phyloP scores from a whole-genome alignment of 1,284 basidiomycete species.

The Cerrena zonata region DNA sequence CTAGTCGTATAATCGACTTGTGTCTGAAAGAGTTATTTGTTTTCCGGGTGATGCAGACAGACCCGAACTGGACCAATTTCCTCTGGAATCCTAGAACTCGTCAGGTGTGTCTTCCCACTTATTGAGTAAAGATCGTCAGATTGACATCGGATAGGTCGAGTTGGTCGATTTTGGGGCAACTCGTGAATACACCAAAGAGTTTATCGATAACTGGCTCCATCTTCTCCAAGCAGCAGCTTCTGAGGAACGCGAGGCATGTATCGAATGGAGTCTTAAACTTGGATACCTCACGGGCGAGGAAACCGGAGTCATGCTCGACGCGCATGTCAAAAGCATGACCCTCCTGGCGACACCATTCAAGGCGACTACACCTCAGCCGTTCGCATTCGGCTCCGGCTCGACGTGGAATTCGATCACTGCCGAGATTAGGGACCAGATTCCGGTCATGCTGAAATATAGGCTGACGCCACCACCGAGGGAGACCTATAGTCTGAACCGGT shows the following conservation, averaged over 20 bases:
- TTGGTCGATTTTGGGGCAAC: constrained; percentile 97
- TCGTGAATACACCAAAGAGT: constrained; percentile 77
- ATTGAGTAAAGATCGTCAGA: background rate
- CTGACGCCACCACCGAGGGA: constrained; percentile 90
- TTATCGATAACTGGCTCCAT: constrained; percentile 85
- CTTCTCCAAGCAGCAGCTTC: constrained; percentile 75
- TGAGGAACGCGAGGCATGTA: constrained; percentile 67
- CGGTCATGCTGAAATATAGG: constrained; percentile 84
- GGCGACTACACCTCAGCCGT: constrained; percentile 54
- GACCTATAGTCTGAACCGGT: constrained; percentile 91
- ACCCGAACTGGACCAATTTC: constrained; percentile 98
- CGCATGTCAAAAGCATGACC: constrained; percentile 82
- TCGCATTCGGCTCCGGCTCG: constrained; percentile 63
- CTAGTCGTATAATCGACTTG: constrained; percentile 74
- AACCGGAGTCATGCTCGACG: constrained; percentile 81
- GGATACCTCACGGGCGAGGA: constrained; percentile 92
- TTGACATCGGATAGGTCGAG: constrained; percentile 50
- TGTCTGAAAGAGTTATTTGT: constrained; percentile 88
- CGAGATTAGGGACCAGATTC: constrained; percentile 77
- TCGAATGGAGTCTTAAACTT: constrained; percentile 70
- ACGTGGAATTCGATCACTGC: constrained; percentile 67
- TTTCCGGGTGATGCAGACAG: constrained; percentile 94
- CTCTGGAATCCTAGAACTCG: constrained; percentile 71
- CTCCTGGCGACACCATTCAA: constrained; percentile 81
- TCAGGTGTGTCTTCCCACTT: constrained; percentile 32